Evolutionary conservation across 2,329 filamentous ascomycete species (phyloP).

Genomic region (Cladophialophora yegresii): DNA sequence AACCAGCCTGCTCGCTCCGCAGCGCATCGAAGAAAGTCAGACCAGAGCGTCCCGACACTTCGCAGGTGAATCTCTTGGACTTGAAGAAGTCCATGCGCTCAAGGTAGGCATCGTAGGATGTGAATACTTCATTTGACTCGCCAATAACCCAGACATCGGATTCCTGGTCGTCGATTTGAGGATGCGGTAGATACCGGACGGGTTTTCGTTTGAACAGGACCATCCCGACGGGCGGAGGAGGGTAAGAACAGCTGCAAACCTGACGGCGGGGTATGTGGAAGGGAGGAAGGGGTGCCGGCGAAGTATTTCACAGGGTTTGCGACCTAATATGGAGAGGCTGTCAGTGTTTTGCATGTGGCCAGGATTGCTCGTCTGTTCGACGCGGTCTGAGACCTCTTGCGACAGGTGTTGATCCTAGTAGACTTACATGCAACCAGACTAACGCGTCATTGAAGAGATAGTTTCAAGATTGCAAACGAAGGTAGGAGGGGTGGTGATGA

Average conservation of each 20-base stretch:
- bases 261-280: slow-evolving; percentile 9
- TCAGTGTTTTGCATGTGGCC: slow-evolving; percentile 21
- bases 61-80: slow-evolving; percentile 80
- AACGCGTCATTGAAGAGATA: slow-evolving; percentile 31
- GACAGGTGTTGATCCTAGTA: slow-evolving; percentile 5
- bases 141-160: slow-evolving; percentile 89
- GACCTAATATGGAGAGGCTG: slow-evolving; percentile 13
- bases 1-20: slow-evolving; percentile 74
- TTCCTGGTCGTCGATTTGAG: slow-evolving; percentile 75
- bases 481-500: slow-evolving; percentile 14
- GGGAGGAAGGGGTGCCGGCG: slow-evolving; percentile 2
- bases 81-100: slow-evolving; percentile 53
- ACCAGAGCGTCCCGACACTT: slow-evolving; percentile 90
- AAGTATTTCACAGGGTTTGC: slow-evolving; percentile 14
- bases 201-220: slow-evolving; percentile 96
- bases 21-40: slow-evolving; percentile 91
- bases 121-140: slow-evolving; percentile 87
- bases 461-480: slow-evolving; percentile 11
- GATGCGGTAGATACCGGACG: slow-evolving; percentile 74
- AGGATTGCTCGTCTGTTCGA: background rate
- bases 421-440: slow-evolving; percentile 28
- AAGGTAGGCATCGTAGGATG: slow-evolving; percentile 84
- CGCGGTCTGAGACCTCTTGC: slow-evolving; percentile 20
- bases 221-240: slow-evolving; percentile 51
- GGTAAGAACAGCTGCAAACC: background rate